Percentiles rank a stretch among this genome's conserved stretches.
These are phyloP conservation scores for Somion occarium DNA, from an alignment of 1,284 basidiomycete species.

Conservation along the genomic window DNA sequence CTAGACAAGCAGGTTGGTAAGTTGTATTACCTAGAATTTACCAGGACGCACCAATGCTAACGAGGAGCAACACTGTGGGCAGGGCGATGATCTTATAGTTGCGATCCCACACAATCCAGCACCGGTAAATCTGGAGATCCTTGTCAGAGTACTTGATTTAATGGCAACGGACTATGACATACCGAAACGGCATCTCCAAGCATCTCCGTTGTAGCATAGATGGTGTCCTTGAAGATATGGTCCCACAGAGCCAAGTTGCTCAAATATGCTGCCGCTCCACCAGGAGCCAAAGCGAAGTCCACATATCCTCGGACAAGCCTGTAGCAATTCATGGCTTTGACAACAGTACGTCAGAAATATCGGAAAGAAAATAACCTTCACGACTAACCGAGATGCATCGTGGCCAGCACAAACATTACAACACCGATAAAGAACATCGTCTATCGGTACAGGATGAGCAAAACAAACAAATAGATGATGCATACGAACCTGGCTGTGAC, in stretches of 20 bases:
- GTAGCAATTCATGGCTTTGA: slow-evolving; percentile 25
- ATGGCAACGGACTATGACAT: slow-evolving; percentile 3
- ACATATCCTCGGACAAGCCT: slow-evolving; percentile 27
- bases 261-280: slow-evolving; percentile 24
- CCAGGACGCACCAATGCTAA: slow-evolving; percentile 21
- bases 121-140: slow-evolving; percentile 27
- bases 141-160: neutral
- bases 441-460: neutral
- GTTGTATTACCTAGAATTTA: slow-evolving; percentile 13
- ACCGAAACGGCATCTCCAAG: slow-evolving; percentile 27
- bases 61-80: slow-evolving; percentile 20
- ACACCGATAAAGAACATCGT: neutral
- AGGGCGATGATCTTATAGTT: slow-evolving; percentile 21
- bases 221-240: slow-evolving; percentile 26
- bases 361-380: neutral
- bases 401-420: neutral
- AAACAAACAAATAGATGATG: neutral
- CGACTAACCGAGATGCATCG: neutral
- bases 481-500: neutral
- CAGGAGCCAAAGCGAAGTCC: slow-evolving; percentile 18
- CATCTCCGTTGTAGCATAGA: slow-evolving; percentile 27
- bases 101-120: slow-evolving; percentile 26
- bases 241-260: slow-evolving; percentile 27
- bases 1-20: slow-evolving; percentile 13
- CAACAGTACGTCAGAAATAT: neutral